These are phyloP conservation scores for Naegleria gruberi DNA, from an alignment of 208 protist species.

Conservation along the genomic window DNA sequence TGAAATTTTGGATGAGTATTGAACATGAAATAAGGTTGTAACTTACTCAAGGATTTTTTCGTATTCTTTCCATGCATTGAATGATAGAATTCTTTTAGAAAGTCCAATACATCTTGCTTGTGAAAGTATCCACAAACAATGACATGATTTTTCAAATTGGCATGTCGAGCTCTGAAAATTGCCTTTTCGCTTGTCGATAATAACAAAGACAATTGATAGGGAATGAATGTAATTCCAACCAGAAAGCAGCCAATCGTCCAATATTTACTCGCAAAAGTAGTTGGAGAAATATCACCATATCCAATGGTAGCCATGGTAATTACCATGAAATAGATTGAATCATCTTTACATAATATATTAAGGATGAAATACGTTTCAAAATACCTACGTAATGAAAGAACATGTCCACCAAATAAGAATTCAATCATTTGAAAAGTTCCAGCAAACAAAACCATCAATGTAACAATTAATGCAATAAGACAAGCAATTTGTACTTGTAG, in stretches of 20 bases:
- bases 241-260: not conserved
- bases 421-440: not conserved
- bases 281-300: conserved; percentile 4
- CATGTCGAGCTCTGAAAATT: not conserved
- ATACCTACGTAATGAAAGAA: not conserved
- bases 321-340: not conserved
- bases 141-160: not conserved
- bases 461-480: not conserved
- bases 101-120: not conserved
- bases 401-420: not conserved
- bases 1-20: too few species aligned
- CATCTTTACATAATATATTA: not conserved
- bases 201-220: not conserved
- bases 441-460: not conserved
- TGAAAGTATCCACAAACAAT: not conserved
- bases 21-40: not conserved
- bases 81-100: not conserved
- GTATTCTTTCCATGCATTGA: not conserved
- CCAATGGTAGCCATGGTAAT: not conserved
- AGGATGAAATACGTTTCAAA: not conserved
- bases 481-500: not conserved
- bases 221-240: not conserved
- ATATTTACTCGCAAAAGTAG: not conserved
- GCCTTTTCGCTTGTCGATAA: not conserved
- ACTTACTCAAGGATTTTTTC: not conserved